Evolutionary conservation across 441 rosid species (phyloP).

Genomic region (Gossypium davidsonii): DNA sequence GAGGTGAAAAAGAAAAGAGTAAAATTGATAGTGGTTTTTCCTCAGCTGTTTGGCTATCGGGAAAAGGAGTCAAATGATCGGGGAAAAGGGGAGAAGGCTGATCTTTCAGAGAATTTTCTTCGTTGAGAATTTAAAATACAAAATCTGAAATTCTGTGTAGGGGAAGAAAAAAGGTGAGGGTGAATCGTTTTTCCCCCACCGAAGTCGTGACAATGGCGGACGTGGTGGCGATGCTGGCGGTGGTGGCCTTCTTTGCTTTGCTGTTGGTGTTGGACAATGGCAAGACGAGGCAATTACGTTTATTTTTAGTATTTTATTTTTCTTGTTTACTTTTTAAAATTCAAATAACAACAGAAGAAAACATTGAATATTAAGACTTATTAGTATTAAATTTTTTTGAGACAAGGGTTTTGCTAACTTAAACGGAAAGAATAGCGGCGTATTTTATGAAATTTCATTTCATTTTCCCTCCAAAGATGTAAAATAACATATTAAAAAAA

Average conservation of each 20-base stretch:
- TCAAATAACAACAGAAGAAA: not conserved
- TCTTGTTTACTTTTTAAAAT: not conserved
- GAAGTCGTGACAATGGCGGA: constrained; percentile 30
- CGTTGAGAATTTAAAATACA: constrained; percentile 10
- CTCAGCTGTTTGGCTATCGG: constrained; percentile 3
- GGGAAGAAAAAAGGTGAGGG: constrained; percentile 2
- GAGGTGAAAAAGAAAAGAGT: constrained; percentile 2
- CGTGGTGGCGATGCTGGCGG: constrained; percentile 18
- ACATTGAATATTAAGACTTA: not conserved
- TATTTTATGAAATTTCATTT: not conserved
- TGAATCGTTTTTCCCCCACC: constrained; percentile 16
- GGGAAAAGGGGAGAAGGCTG: constrained; percentile 5
- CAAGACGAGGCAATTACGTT: constrained; percentile 26
- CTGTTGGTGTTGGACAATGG: constrained; percentile 21
- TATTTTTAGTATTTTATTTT: constrained; percentile 14
- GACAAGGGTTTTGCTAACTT: constrained; percentile 1
- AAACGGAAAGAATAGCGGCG: not conserved
- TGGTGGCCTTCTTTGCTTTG: constrained; percentile 20
- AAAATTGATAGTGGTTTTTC: constrained; percentile 1
- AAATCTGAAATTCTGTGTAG: constrained; percentile 2
- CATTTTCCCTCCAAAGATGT: too few species aligned
- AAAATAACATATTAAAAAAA: too few species aligned
- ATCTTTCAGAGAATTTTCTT: constrained; percentile 15
- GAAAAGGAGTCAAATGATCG: constrained; percentile 18
- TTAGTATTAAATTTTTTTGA: not conserved